Base-by-base conservation (phyloP, 441 rosid genomes). In the Populus trichocarpa region DNA sequence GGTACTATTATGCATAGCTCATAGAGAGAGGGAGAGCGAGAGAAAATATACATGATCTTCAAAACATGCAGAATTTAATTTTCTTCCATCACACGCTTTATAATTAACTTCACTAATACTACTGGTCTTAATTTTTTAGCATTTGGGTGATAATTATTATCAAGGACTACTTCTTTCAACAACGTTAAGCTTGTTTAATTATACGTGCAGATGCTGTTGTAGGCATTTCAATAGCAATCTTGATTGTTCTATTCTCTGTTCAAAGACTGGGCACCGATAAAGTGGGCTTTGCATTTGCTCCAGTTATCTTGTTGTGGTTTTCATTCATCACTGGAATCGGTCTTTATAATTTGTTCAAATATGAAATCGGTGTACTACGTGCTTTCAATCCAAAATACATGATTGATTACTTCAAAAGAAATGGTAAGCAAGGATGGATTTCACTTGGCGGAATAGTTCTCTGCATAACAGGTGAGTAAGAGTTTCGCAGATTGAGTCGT, bases 231-330 rank as follows among this genome's bases (percentile, higher is more conserved):
- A 85, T 74, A 0, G 78, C 22, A 3, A 79, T 87, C 14, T 75
- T 83, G 65, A 77, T 88, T 8, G 28, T 69, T 28, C 63, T 88
- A 64, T 88, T 87, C 72, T 57, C 11, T 77, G 46, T 84, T 40
- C 88, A 88, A 63, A 81, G 87, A 13, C 78, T 85, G 30, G 91
- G 90, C 70, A 87, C 91, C 0, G 79, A 87, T 25, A 87, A 79
- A 79, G 84, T 87, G 3, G 89, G 88, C 16, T 83, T 82, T 28
- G 66, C 65, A 4, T 87, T 88, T 59, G 85, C 91, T 14, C 88
- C 87, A 3, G 81, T 84, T 25, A 42, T 77, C 7, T 1, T 20
- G 0, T 14, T 82, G 11, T 88, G 89, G 91, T 85, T 85, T 40
- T 6, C 42, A 22, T 72, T 76, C 6, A 79, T 86, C 14, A 78